Conservation (phyloP, 164 flowering plant species). For the Euptelea pleiosperma region DNA sequence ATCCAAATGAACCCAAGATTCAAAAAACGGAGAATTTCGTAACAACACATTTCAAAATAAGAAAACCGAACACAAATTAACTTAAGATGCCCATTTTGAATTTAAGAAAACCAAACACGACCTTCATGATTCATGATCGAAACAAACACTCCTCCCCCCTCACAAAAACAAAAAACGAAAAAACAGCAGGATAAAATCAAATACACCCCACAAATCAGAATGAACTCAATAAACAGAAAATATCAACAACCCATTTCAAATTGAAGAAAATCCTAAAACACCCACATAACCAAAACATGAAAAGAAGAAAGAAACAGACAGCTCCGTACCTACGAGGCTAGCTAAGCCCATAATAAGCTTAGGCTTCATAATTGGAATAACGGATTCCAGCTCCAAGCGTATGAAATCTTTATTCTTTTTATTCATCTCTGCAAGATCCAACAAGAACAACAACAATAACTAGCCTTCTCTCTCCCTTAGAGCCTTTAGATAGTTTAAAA, state of each 20-base stretch:
- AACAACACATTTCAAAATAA: neutral
- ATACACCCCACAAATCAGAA: neutral
- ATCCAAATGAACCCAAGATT: too few species aligned
- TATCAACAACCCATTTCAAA: neutral
- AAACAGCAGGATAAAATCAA: neutral
- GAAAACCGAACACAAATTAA: neutral
- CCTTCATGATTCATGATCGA: too few species aligned
- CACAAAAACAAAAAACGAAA: too few species aligned
- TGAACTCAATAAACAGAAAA: neutral
- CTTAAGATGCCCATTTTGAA: neutral
- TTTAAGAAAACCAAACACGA: too few species aligned
- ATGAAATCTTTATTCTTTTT: constrained; percentile 53
- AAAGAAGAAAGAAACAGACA: neutral
- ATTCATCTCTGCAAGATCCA: constrained; percentile 13
- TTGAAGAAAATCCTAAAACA: too few species aligned
- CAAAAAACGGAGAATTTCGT: too few species aligned
- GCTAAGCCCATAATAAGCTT: constrained; percentile 71
- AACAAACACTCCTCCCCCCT: too few species aligned
- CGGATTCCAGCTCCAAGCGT: constrained; percentile 72
- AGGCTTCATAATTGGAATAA: constrained; percentile 69
- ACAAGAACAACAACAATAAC: constrained; percentile 3
- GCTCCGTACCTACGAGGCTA: constrained; percentile 71
- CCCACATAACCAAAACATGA: constrained; percentile 1
- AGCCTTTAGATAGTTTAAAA: too few species aligned
- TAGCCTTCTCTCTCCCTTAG: neutral